A percentile compares a stretch with the other conserved stretches of the same genome.
Conservation (phyloP, 192 early-diverging fungal species). For the Backusella mclennaniae region DNA sequence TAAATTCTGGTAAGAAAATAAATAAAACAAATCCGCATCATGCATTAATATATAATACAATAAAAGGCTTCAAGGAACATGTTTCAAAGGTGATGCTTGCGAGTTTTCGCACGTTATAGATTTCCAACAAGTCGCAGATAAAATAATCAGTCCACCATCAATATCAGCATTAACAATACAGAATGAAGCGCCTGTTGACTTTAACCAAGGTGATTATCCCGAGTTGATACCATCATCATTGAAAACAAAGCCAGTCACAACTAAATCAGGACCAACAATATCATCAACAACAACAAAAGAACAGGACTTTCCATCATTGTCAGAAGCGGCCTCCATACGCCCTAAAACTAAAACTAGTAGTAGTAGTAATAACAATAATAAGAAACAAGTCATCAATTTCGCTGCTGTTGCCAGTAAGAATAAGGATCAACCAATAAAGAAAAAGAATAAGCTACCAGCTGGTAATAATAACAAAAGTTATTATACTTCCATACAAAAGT, state of each 20-base stretch:
- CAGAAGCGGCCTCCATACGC: neutral
- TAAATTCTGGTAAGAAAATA: conserved; percentile 52
- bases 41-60: neutral
- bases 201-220: conserved; percentile 13
- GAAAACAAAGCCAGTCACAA: conserved; percentile 1
- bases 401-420: conserved; percentile 42
- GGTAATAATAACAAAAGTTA: neutral
- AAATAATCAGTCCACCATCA: neutral
- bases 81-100: conserved; percentile 52
- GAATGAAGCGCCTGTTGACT: neutral
- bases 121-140: conserved; percentile 23
- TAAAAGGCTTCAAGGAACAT: conserved; percentile 49
- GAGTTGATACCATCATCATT: neutral
- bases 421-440: conserved; percentile 16
- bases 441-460: neutral
- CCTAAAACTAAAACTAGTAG: neutral
- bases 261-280: neutral
- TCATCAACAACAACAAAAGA: neutral
- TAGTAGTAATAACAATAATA: neutral
- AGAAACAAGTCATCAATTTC: conserved; percentile 28
- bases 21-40: neutral
- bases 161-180: neutral
- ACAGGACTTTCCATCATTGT: conserved; percentile 19
- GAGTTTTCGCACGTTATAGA: conserved; percentile 52
- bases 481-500: neutral